Evolutionary conservation across 2,329 filamentous ascomycete genomes (phyloP).

Genomic region (Phaeosphaeriaceae sp.): DNA sequence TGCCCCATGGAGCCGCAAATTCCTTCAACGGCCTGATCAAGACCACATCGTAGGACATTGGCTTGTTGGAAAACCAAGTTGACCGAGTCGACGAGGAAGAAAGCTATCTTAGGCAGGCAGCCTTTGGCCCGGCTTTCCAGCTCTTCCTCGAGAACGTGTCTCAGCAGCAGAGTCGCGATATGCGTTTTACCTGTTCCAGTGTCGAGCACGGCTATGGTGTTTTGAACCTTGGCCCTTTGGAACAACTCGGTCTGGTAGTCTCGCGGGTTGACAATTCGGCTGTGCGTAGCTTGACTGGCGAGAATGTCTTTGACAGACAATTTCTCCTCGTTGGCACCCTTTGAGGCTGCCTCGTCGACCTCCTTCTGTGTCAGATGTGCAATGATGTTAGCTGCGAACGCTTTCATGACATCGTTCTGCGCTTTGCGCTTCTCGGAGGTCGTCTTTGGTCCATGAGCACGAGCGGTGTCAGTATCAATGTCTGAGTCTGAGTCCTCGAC

Average conservation of each 20-base stretch:
- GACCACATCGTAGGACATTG: slow-evolving; percentile 79
- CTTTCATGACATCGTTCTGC: slow-evolving; percentile 53
- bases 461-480: slow-evolving; percentile 30
- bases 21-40: slow-evolving; percentile 75
- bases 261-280: slow-evolving; percentile 77
- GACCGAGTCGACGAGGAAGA: slow-evolving; percentile 92
- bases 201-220: slow-evolving; percentile 91
- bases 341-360: slow-evolving; percentile 41
- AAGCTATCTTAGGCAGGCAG: slow-evolving; percentile 70
- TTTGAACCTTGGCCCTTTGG: slow-evolving; percentile 81
- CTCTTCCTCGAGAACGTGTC: slow-evolving; percentile 78
- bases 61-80: slow-evolving; percentile 90
- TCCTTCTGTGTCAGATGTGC: slow-evolving; percentile 51
- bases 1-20: slow-evolving; percentile 75
- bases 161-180: slow-evolving; percentile 87
- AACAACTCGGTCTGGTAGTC: slow-evolving; percentile 95
- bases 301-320: slow-evolving; percentile 63
- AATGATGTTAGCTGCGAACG: slow-evolving; percentile 53
- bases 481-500: slow-evolving; percentile 29
- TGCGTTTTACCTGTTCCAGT: slow-evolving; percentile 97
- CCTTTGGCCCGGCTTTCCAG: slow-evolving; percentile 71
- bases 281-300: slow-evolving; percentile 58
- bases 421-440: slow-evolving; percentile 47
- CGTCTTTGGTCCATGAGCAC: slow-evolving; percentile 30
- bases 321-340: slow-evolving; percentile 52